Percentiles rank a stretch among this genome's conserved stretches.
Evolutionary conservation across 2,329 filamentous ascomycete species (phyloP).

Genomic region (Arthrinium puccinioides): DNA sequence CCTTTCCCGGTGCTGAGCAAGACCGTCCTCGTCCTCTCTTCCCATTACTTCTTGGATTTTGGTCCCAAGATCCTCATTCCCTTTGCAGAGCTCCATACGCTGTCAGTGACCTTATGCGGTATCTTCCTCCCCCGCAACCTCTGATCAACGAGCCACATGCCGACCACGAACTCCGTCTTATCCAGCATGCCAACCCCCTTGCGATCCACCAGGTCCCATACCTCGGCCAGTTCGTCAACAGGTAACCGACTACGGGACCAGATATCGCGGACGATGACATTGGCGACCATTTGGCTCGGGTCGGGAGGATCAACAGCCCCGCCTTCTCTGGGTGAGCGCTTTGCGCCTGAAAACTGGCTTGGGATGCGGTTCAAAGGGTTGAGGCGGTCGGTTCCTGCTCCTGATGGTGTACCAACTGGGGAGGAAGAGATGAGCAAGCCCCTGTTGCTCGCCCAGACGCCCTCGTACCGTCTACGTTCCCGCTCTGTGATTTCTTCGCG

Average conservation of each 20-base stretch:
- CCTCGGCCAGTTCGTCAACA: constrained; percentile 60
- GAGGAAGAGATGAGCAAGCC: constrained; percentile 40
- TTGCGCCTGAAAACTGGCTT: background rate
- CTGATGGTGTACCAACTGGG: constrained; percentile 4
- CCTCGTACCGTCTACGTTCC: constrained; percentile 76
- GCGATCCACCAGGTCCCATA: constrained; percentile 69
- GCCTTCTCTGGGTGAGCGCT: background rate
- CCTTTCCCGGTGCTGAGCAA: no score
- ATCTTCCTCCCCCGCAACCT: constrained; percentile 72
- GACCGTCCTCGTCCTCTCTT: no score
- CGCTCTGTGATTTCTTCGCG: constrained; percentile 64
- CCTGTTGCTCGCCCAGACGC: constrained; percentile 76
- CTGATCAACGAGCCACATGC: constrained; percentile 78
- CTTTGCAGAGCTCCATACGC: constrained; percentile 66
- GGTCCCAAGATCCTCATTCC: background rate
- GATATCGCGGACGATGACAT: constrained; percentile 66
- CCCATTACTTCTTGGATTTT: no score
- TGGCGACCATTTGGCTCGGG: constrained; percentile 40
- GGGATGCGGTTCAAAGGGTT: background rate
- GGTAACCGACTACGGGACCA: constrained; percentile 66
- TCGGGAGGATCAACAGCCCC: background rate
- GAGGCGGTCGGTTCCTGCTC: background rate
- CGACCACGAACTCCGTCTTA: constrained; percentile 72
- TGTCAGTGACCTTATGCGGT: constrained; percentile 61
- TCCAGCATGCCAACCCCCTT: constrained; percentile 46